Percentiles rank a stretch among this genome's conserved stretches.
Evolutionary conservation across 139 green algal species (phyloP).

Genomic region (Asterochloris erici): DNA sequence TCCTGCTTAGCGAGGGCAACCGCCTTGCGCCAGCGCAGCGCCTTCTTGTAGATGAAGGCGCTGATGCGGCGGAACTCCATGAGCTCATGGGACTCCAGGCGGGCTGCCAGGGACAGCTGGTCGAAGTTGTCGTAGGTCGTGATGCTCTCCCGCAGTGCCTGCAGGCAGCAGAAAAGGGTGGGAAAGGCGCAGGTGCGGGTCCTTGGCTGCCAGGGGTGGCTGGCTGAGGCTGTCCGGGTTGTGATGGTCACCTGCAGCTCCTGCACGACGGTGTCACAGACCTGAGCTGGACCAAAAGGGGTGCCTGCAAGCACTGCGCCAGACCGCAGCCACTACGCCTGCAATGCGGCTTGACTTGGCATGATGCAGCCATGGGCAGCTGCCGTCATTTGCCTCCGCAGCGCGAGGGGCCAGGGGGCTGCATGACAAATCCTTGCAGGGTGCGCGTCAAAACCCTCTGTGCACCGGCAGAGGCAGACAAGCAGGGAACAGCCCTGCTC

Average conservation of each 20-base stretch:
- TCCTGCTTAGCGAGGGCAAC: conserved; percentile 79
- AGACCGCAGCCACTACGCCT: no score
- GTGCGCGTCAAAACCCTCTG: no score
- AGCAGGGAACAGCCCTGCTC: no score
- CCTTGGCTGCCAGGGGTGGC: no score
- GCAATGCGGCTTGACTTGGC: no score
- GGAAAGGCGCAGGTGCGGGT: not conserved
- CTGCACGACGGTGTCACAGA: not conserved
- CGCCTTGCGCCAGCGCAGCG: conserved; percentile 83
- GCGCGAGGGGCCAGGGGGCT: no score
- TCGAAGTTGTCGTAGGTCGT: conserved; percentile 98
- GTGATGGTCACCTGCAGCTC: not conserved
- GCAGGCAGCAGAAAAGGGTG: not conserved
- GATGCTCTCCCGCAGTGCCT: conserved; percentile 71
- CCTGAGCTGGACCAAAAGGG: no score
- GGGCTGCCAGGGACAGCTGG: conserved; percentile 61
- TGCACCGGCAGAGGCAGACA: no score
- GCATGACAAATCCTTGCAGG: no score
- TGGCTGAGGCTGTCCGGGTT: not conserved
- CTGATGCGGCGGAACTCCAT: conserved; percentile 94
- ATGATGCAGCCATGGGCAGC: no score
- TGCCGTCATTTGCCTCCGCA: no score
- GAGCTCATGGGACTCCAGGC: conserved; percentile 94
- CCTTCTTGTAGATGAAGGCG: conserved; percentile 91
- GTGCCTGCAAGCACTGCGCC: no score